Evolutionary conservation across 176 grass and related monocot species (phyloP), one percentile per base, ranked within the genome.

Genomic region (Cenchrus americanus): DNA sequence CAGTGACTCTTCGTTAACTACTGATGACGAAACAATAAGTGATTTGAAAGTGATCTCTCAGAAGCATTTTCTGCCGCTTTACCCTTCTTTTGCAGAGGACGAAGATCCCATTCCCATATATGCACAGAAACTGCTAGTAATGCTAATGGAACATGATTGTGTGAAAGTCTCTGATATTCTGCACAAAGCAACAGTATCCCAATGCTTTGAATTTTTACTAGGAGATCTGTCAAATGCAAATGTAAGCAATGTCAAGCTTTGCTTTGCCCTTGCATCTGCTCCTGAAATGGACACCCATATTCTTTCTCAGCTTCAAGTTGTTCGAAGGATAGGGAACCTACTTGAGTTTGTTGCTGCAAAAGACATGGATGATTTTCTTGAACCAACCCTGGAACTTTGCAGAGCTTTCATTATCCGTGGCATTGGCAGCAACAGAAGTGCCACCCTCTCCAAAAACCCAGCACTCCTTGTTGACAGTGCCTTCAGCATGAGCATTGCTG

Each of bases 41-140:
- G 88, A 87, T 70, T 68, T 98, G 81, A 94, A 85, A 86, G 80
- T 44, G 48, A 92, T 96, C 46, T 92, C 93, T 26, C 89, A 84
- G 49, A 91, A 77, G 52, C 89, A 94, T 88, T 99, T 99, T 89
- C 91, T 99, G 41, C 93, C 93, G 59, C 88, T 99, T 51, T 96
- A 99, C 66, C 96, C 96, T 51, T 81, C 81, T 42, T 93, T 96
- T 87, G 87, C 91, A 68, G 91, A 92, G 80, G 96, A 99, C 79
- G 96, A 99, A 88, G 96, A 99, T 81, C 93, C 96, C 32, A 99
- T 99, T 82, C 96, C 96, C 14, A 94, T 99, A 72, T 99, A 96
- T 83, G 96, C 96, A 69, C 96, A 99, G 66, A 99, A 99, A 87
- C 91, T 99, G 55, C 81, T 99, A 50, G 96, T 99, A 24, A 96